phyloP scores from a whole-genome alignment of 257 asterid species.

The Phtheirospermum japonicum region DNA sequence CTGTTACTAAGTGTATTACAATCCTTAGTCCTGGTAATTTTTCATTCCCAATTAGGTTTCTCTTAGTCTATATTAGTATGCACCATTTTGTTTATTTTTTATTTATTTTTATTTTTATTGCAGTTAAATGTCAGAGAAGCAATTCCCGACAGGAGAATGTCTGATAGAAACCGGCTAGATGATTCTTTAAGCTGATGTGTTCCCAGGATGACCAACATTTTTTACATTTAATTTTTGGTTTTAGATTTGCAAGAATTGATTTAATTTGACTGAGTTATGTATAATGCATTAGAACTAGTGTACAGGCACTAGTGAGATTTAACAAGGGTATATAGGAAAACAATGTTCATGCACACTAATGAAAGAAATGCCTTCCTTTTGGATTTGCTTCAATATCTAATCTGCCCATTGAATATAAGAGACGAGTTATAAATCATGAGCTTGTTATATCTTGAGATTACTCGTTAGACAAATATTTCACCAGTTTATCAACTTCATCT shows the following conservation, averaged over 20 bases:
- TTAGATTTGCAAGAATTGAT: conserved; percentile 27
- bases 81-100: conserved; percentile 19
- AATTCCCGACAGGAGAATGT: conserved; percentile 24
- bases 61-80: not conserved
- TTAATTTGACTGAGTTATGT: conserved; percentile 27
- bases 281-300: conserved; percentile 25
- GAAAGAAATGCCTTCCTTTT: conserved; percentile 18
- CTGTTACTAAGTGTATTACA: conserved; percentile 66
- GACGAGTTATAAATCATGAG: not conserved
- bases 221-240: no score
- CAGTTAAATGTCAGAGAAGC: conserved; percentile 52
- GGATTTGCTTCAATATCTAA: conserved; percentile 7
- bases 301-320: conserved; percentile 20
- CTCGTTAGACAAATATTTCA: conserved; percentile 38
- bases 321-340: conserved; percentile 20
- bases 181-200: not conserved
- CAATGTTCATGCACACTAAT: conserved; percentile 17
- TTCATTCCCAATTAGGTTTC: conserved; percentile 2
- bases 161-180: not conserved
- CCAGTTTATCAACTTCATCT: conserved; percentile 58
- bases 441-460: not conserved
- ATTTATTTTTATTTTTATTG: conserved; percentile 10
- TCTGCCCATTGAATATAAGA: not conserved
- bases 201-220: not conserved
- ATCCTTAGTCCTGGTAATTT: conserved; percentile 84